These are phyloP conservation scores for Ophioceras dolichostomum DNA, from an alignment of 2,329 filamentous ascomycete genomes.

Conservation along the genomic window DNA sequence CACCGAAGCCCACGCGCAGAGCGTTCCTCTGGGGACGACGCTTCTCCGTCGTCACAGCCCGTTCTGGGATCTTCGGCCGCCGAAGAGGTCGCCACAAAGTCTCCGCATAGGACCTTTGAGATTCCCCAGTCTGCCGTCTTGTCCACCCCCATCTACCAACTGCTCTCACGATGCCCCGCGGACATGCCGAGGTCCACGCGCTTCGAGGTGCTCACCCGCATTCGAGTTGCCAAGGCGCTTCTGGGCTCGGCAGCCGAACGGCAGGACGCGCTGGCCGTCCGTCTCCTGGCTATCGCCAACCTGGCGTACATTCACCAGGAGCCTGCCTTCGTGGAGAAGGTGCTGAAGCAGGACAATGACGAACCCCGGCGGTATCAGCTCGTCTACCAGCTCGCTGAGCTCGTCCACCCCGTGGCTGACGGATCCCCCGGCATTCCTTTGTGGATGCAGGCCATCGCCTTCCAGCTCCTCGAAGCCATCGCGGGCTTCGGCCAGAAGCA, in stretches of 20 bases:
- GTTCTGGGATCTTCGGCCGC: no score
- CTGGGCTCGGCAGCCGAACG: conserved; percentile 51
- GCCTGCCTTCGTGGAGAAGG: conserved; percentile 68
- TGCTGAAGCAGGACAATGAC: conserved; percentile 78
- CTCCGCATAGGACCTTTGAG: conserved; percentile 49
- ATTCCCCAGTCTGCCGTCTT: conserved; percentile 45
- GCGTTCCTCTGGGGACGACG: conserved; percentile 23
- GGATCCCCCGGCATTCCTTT: conserved; percentile 44
- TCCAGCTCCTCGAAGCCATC: conserved; percentile 76
- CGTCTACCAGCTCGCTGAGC: conserved; percentile 80
- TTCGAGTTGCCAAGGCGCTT: conserved; percentile 76
- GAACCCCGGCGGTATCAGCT: conserved; percentile 83
- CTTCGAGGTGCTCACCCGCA: conserved; percentile 75
- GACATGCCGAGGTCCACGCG: conserved; percentile 61
- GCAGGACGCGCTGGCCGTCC: conserved; percentile 66
- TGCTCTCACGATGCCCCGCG: conserved; percentile 41
- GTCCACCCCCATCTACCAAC: conserved; percentile 40
- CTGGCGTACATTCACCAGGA: conserved; percentile 83
- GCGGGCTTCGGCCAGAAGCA: conserved; percentile 65
- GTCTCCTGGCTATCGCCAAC: conserved; percentile 80
- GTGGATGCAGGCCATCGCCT: conserved; percentile 68
- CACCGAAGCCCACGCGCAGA: conserved; percentile 28
- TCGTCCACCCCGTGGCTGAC: conserved; percentile 56
- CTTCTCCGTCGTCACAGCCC: no score
- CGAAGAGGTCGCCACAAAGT: conserved; percentile 13